phyloP scores from a whole-genome alignment of 139 green algal species.

The Micromonas commoda region DNA sequence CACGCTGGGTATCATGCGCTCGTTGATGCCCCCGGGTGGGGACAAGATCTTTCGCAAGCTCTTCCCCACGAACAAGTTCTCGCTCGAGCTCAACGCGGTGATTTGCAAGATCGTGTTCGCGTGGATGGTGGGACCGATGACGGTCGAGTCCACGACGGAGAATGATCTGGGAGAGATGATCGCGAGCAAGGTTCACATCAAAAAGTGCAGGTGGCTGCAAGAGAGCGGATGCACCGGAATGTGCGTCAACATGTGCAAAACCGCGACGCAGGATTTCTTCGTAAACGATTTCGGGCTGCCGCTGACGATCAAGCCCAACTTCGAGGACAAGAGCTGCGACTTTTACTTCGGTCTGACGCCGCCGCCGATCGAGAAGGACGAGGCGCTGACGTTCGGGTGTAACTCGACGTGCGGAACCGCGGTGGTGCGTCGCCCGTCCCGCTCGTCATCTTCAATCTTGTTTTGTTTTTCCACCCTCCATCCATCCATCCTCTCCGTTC shows the following conservation, averaged over 20 bases:
- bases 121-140: conserved; percentile 36
- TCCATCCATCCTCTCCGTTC: too few relatives aligned
- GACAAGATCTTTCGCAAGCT: conserved; percentile 45
- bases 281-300: conserved; percentile 74
- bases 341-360: conserved; percentile 63
- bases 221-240: conserved; percentile 63
- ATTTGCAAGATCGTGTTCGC: conserved; percentile 18
- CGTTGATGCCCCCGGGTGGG: conserved; percentile 14
- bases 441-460: too few relatives aligned
- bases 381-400: conserved; percentile 47
- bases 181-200: conserved; percentile 53
- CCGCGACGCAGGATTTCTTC: conserved; percentile 61
- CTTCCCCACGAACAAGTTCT: conserved; percentile 62
- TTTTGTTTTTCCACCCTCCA: too few relatives aligned
- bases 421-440: too few relatives aligned
- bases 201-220: conserved; percentile 56
- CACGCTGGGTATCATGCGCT: conserved; percentile 5
- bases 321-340: conserved; percentile 62
- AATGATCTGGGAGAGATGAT: conserved; percentile 25
- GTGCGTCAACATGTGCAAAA: conserved; percentile 79
- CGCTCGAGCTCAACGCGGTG: conserved; percentile 17
- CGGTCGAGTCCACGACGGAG: conserved; percentile 38
- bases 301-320: conserved; percentile 65
- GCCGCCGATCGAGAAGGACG: conserved; percentile 50
- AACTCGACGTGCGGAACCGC: conserved; percentile 38